These are phyloP conservation scores for Glycine soja DNA, from an alignment of 306 rosid species.

Conservation along the genomic window DNA sequence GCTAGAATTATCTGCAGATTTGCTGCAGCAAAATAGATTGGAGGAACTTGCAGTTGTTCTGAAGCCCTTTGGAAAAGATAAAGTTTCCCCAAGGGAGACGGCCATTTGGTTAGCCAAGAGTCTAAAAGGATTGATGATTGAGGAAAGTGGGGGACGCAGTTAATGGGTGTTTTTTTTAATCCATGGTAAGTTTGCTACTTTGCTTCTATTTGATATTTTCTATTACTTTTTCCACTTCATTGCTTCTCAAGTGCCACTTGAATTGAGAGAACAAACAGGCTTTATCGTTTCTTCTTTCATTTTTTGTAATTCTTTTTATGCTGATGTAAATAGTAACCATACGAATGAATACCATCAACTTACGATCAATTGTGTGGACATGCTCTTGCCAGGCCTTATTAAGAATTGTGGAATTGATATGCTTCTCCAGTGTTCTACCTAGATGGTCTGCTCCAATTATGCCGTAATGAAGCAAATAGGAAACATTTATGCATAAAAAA, in stretches of 20 bases:
- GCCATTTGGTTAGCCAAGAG: slow-evolving; percentile 98
- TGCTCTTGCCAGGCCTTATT: not conserved
- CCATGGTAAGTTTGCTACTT: slow-evolving; percentile 39
- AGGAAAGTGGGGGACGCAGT: slow-evolving; percentile 63
- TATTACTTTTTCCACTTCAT: slow-evolving; percentile 31
- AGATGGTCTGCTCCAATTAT: not conserved
- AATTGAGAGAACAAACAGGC: slow-evolving; percentile 51
- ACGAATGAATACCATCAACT: slow-evolving; percentile 50
- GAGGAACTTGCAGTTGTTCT: slow-evolving; percentile 88
- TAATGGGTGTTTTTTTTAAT: slow-evolving; percentile 40
- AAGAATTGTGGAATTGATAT: not conserved
- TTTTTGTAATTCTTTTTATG: slow-evolving; percentile 53
- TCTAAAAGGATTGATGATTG: slow-evolving; percentile 87
- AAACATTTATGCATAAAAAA: no score
- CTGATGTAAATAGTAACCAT: slow-evolving; percentile 61
- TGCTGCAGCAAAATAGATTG: slow-evolving; percentile 78
- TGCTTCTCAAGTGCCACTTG: slow-evolving; percentile 50
- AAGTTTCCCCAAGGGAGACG: slow-evolving; percentile 94
- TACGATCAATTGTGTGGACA: slow-evolving; percentile 28
- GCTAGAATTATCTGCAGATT: slow-evolving; percentile 84
- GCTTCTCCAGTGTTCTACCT: not conserved
- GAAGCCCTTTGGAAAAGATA: slow-evolving; percentile 92
- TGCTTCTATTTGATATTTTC: slow-evolving; percentile 41
- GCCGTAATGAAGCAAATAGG: not conserved
- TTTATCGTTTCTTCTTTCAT: slow-evolving; percentile 30